Conservation (phyloP, 345 rosid species). For the Dimocarpus longan region DNA sequence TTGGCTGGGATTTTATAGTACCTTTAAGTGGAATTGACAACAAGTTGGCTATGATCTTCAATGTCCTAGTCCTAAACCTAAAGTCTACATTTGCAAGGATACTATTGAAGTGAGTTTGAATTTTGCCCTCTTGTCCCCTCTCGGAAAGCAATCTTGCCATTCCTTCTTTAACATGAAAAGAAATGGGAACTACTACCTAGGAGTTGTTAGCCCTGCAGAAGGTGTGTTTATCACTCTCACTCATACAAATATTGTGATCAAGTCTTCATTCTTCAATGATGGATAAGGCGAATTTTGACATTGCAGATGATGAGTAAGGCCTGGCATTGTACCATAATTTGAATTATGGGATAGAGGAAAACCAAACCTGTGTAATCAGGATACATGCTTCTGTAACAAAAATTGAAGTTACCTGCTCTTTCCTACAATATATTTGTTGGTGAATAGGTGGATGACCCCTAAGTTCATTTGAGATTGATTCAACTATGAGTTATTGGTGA, state of each 20-base stretch:
- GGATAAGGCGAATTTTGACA: neutral
- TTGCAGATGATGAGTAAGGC: neutral
- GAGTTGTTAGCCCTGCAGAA: no score
- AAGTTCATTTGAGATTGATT: no score
- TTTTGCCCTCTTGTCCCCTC: neutral
- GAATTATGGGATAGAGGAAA: no score
- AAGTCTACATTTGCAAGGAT: neutral
- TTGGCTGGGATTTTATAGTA: conserved; percentile 22
- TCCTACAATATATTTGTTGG: no score
- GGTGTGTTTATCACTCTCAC: no score
- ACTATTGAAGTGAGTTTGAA: neutral
- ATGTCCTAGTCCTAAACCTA: neutral
- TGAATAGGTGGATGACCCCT: no score
- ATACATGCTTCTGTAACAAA: no score
- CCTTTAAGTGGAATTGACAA: neutral
- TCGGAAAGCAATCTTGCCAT: neutral
- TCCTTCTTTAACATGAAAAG: neutral
- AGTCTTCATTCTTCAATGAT: neutral
- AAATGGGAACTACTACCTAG: no score
- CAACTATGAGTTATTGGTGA: no score
- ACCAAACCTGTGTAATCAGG: no score
- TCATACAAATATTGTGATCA: neutral
- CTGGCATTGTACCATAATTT: no score
- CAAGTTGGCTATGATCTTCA: conserved; percentile 5
- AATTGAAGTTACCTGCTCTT: no score